Evolutionary conservation across 257 asterid species (phyloP).

Genomic region (Solanum clarkiae): DNA sequence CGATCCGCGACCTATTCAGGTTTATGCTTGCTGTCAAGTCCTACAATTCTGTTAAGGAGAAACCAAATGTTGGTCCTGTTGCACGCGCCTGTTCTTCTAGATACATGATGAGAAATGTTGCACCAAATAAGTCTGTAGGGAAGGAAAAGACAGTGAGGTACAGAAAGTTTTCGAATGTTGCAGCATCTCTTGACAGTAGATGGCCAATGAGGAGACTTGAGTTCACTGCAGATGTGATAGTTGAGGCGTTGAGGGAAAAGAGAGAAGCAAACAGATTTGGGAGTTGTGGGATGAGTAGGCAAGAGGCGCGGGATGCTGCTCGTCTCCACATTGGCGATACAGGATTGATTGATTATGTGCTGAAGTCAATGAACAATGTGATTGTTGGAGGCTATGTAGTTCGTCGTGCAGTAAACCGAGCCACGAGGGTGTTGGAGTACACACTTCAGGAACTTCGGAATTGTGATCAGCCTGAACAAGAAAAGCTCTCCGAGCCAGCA

Average conservation of each 20-base stretch:
- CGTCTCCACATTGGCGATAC: conserved; percentile 87
- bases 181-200: conserved; percentile 66
- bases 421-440: conserved; percentile 59
- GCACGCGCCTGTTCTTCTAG: conserved; percentile 9
- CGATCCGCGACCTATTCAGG: conserved; percentile 55
- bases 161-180: conserved; percentile 56
- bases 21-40: conserved; percentile 50
- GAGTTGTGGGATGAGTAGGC: conserved; percentile 68
- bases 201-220: conserved; percentile 85
- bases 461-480: conserved; percentile 1
- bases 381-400: conserved; percentile 48
- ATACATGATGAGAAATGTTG: conserved; percentile 11
- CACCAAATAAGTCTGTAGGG: conserved; percentile 8
- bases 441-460: conserved; percentile 44
- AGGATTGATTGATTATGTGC: conserved; percentile 78
- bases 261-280: conserved; percentile 15
- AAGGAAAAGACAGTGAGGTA: conserved; percentile 36
- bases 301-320: conserved; percentile 94
- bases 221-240: conserved; percentile 74
- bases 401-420: conserved; percentile 47
- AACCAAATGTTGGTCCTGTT: background rate
- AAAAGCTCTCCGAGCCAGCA: conserved; percentile 4
- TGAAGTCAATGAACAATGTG: conserved; percentile 77
- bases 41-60: conserved; percentile 13
- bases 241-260: conserved; percentile 63